Percentiles rank a stretch among this genome's conserved stretches.
phyloP scores from a whole-genome alignment of 78 protist species.

The Anaeramoeba ignava region DNA sequence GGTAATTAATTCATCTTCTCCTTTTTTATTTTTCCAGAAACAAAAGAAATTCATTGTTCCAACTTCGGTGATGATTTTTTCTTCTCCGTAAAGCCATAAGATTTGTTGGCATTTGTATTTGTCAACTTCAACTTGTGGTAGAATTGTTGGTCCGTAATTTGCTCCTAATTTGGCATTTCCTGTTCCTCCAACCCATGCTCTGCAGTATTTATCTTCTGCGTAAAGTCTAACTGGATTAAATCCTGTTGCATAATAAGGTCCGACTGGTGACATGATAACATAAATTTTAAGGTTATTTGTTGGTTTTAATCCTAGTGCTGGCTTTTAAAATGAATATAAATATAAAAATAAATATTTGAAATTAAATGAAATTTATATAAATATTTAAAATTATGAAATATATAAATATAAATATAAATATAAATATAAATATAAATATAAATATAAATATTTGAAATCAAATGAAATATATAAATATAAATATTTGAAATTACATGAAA shows the following conservation, averaged over 20 bases:
- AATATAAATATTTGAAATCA: no score
- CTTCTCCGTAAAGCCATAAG: slow-evolving; percentile 79
- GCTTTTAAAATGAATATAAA: not conserved
- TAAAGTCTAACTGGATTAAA: slow-evolving; percentile 75
- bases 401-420: no score
- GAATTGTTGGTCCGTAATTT: slow-evolving; percentile 86
- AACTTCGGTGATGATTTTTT: slow-evolving; percentile 79
- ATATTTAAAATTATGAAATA: no score
- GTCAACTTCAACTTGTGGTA: slow-evolving; percentile 66
- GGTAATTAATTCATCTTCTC: slow-evolving; percentile 54
- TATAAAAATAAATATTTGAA: not conserved
- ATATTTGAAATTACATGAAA: no score
- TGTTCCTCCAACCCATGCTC: slow-evolving; percentile 70
- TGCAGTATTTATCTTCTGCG: slow-evolving; percentile 52
- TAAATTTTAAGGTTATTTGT: slow-evolving; percentile 28
- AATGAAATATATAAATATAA: no score
- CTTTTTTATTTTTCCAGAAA: slow-evolving; percentile 55
- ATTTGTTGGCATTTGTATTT: slow-evolving; percentile 78
- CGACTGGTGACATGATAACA: slow-evolving; percentile 80
- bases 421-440: no score
- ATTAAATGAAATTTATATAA: no score
- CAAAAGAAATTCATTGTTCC: slow-evolving; percentile 94
- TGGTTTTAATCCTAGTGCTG: slow-evolving; percentile 58
- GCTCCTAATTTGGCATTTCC: slow-evolving; percentile 71
- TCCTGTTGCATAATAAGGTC: slow-evolving; percentile 90